These are phyloP conservation scores for Calocybe gangraenosa DNA, from an alignment of 768 basidiomycete species.

Conservation along the genomic window DNA sequence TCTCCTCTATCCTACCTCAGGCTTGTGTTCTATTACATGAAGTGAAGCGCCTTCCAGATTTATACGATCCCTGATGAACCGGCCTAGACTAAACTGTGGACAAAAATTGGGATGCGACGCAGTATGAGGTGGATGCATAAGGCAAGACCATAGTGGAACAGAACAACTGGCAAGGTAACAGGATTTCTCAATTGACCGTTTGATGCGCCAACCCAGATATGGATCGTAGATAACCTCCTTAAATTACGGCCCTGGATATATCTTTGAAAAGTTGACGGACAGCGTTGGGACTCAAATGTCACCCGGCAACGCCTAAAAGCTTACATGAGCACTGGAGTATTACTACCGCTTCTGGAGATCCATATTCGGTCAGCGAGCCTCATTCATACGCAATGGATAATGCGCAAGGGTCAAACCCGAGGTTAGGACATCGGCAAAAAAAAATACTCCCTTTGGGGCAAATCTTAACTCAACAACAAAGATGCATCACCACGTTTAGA, in stretches of 20 bases:
- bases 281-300: background rate
- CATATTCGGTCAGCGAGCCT: background rate
- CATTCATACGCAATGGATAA: background rate
- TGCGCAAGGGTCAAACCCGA: conserved; percentile 3
- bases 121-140: conserved; percentile 6
- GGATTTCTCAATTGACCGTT: background rate
- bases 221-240: background rate
- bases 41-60: background rate
- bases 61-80: too few relatives aligned
- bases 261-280: background rate
- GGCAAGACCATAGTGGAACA: background rate
- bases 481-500: background rate
- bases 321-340: background rate
- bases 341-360: background rate
- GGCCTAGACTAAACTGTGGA: too few relatives aligned
- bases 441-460: background rate
- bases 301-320: conserved; percentile 6
- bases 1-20: background rate
- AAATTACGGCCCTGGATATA: conserved; percentile 2
- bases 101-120: background rate
- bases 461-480: background rate
- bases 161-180: conserved; percentile 1
- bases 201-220: background rate
- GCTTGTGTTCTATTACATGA: background rate
- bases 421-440: conserved; percentile 8